Percentiles rank a stretch among this genome's conserved stretches.
These are phyloP conservation scores for Fraxinus baroniana DNA, from an alignment of 305 asterid genomes.

Conservation along the genomic window DNA sequence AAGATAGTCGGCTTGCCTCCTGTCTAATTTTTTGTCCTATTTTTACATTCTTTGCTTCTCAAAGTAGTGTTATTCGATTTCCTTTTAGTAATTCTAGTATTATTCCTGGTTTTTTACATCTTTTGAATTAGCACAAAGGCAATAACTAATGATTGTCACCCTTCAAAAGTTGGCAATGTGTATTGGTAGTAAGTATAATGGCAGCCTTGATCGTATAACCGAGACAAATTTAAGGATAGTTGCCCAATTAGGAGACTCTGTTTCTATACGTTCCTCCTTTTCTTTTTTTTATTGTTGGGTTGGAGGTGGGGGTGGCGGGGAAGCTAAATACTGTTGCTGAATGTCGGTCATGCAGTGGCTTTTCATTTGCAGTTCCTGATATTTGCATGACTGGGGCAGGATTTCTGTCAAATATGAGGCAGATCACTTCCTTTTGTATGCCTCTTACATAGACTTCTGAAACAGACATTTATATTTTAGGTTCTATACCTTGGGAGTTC, in stretches of 20 bases:
- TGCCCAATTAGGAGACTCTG: background rate
- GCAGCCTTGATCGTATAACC: background rate
- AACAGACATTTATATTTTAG: background rate
- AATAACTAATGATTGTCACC: background rate
- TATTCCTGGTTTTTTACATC: background rate
- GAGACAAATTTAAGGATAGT: background rate
- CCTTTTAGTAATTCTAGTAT: background rate
- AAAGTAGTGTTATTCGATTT: background rate
- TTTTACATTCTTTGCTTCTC: background rate
- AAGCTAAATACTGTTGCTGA: background rate
- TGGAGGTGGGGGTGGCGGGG: background rate
- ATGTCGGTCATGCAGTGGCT: background rate
- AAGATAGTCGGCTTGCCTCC: background rate
- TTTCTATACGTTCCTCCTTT: background rate
- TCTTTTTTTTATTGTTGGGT: background rate
- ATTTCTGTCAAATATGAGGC: conserved; percentile 6
- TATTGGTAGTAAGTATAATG: background rate
- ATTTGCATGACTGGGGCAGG: conserved; percentile 6
- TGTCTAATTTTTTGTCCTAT: background rate
- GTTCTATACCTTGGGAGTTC: background rate
- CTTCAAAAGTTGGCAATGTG: background rate
- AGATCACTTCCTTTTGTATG: background rate
- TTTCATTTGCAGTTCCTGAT: background rate
- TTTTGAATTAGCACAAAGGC: background rate
- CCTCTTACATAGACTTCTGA: background rate